Evolutionary conservation across 208 protist species (phyloP).

Genomic region (Leishmania major): DNA sequence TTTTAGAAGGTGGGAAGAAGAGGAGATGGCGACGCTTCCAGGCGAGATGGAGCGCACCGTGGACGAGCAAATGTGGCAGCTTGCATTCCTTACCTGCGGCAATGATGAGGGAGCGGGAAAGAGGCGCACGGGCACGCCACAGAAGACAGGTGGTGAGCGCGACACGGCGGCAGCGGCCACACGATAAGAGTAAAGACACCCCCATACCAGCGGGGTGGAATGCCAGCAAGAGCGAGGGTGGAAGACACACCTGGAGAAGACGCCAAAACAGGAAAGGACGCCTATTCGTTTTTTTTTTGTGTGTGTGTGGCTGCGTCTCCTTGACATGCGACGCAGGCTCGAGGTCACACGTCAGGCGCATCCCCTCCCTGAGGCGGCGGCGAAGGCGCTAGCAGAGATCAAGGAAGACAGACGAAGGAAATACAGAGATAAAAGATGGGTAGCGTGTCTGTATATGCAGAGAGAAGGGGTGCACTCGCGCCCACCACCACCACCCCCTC

Average conservation of each 20-base stretch:
- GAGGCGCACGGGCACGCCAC: not conserved
- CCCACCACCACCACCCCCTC: not conserved
- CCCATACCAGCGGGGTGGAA: not conserved
- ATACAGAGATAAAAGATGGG: not conserved
- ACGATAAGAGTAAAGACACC: not conserved
- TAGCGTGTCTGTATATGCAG: not conserved
- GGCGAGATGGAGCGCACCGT: not conserved
- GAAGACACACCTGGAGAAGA: not conserved
- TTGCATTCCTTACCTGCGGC: not conserved
- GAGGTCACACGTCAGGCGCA: not conserved
- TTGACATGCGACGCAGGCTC: not conserved
- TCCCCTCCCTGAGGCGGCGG: not conserved
- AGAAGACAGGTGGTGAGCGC: not conserved
- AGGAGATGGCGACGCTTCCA: not conserved
- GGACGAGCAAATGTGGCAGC: not conserved
- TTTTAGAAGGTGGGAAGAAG: not conserved
- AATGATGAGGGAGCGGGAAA: slow-evolving; percentile 3
- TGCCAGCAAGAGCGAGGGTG: not conserved
- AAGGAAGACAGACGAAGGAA: not conserved
- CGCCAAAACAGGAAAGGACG: not conserved
- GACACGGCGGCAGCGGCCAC: not conserved
- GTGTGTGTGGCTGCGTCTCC: not conserved
- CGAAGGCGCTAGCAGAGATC: not conserved
- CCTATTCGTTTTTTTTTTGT: not conserved
- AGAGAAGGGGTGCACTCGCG: not conserved